Evolutionary conservation across 805 yeast genomes (phyloP), one percentile per base, ranked within the genome.

Genomic region (Metschnikowia arizonensis): DNA sequence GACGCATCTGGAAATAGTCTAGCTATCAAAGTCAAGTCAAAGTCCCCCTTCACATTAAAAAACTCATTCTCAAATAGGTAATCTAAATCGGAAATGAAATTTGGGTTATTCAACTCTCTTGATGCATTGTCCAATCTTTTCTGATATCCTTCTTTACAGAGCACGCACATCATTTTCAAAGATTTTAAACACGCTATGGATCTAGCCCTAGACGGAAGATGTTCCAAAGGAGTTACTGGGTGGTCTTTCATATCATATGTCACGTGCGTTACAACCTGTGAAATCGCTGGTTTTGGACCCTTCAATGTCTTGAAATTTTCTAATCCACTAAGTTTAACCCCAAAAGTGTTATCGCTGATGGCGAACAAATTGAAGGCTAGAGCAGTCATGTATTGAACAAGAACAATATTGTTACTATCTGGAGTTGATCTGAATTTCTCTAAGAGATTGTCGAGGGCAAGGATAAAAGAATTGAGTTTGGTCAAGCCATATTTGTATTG

Each of bases 401-500:
- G 53, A 11, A 69, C 65, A 10, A 66, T 47, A 15, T 26, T 11
- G 12, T 29, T 25, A 11, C 30, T 12, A 14, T 21, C 26, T 4
- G 32, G 33, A 11, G 21, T 30, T 6, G 37, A n/a, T 2, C 11
- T 19, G 26, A 17, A 12, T 15, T 33, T 30, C n/a, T 48, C 45
- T n/a, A 31, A 24, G 33, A 33, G 24, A 5, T 45, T 40, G 29
- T 55, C 55, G 5, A 48, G 33, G 26, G 54, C 48, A 15, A 26
- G 29, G 1, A 64, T 48, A 37, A 76, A 58, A 28, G 62, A 61
- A 30, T 65, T 65, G 21, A 81, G 55, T 55, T 81, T 81, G 45
- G 63, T 57, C 2, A 75, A 64, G 8, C 81, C 77, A 53, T 78
- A 78, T 45, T 73, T 74, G 59, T 76, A 83, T 58, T 83, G 86